phyloP scores from a whole-genome alignment of 2,329 filamentous ascomycete genomes.

The Fusarium compactum region DNA sequence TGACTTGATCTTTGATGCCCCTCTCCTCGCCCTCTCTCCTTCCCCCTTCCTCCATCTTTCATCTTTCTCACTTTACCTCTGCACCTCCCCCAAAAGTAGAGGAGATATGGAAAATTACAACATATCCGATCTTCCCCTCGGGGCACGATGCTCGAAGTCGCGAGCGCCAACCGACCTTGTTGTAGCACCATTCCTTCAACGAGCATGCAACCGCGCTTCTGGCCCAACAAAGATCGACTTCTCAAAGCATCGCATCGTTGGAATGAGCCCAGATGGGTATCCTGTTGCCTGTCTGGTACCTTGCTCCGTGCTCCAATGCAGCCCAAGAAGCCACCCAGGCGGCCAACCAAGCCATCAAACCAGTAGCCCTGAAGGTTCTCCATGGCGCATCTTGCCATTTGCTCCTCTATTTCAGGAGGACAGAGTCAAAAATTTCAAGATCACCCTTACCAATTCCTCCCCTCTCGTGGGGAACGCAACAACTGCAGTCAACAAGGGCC shows the following conservation, averaged over 20 bases:
- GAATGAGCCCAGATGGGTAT: background rate
- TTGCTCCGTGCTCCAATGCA: fast-evolving
- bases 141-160: background rate
- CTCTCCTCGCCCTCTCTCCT: background rate
- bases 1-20: too few species aligned
- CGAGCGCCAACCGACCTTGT: background rate
- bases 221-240: fast-evolving
- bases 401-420: background rate
- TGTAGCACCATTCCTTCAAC: background rate
- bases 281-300: background rate
- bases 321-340: background rate
- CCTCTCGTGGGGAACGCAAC: fast-evolving
- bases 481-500: fast-evolving
- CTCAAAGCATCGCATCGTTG: background rate
- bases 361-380: background rate
- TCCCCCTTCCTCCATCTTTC: background rate
- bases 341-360: background rate
- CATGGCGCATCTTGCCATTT: background rate
- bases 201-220: background rate
- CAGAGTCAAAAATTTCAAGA: fast-evolving
- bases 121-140: background rate
- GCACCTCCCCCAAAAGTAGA: background rate
- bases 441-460: fast-evolving
- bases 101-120: background rate
- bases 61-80: too few species aligned